phyloP scores from a whole-genome alignment of 441 rosid genomes.

The Breynia disticha region DNA sequence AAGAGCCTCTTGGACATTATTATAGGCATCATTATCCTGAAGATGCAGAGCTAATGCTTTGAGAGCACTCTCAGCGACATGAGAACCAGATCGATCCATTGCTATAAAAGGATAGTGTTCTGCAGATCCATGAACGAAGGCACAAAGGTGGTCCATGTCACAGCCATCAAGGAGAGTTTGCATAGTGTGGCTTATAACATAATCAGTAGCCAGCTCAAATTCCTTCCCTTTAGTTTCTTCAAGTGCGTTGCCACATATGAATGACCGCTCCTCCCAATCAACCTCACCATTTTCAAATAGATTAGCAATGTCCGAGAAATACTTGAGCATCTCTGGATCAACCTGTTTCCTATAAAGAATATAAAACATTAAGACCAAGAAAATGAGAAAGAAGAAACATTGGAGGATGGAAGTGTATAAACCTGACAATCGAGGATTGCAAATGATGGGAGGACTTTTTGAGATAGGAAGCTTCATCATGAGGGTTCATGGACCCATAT shows the following conservation, averaged over 20 bases:
- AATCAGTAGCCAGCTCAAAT: slow-evolving; percentile 81
- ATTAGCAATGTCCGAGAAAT: slow-evolving; percentile 76
- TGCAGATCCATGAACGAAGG: slow-evolving; percentile 58
- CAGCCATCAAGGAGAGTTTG: slow-evolving; percentile 82
- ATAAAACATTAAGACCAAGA: neutral
- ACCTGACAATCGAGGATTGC: too few relatives aligned
- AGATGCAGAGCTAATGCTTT: slow-evolving; percentile 68
- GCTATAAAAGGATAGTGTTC: slow-evolving; percentile 63
- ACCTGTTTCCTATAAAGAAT: slow-evolving; percentile 59
- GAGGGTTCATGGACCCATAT: too few relatives aligned
- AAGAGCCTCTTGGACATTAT: slow-evolving; percentile 60
- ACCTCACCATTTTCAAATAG: slow-evolving; percentile 70
- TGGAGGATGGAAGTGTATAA: too few relatives aligned
- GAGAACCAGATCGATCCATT: slow-evolving; percentile 92
- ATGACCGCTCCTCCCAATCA: slow-evolving; percentile 65
- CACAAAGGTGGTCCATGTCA: slow-evolving; percentile 69
- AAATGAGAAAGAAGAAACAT: too few relatives aligned
- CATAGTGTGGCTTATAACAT: slow-evolving; percentile 73
- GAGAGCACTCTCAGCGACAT: slow-evolving; percentile 87
- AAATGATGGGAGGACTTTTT: too few relatives aligned
- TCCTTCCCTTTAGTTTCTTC: slow-evolving; percentile 90
- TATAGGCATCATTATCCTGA: slow-evolving; percentile 50
- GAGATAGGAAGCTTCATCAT: too few relatives aligned
- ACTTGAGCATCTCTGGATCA: slow-evolving; percentile 70
- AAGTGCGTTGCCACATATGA: slow-evolving; percentile 73